Percentiles rank a stretch among this genome's conserved stretches.
Evolutionary conservation across 148 eudicot species (phyloP).

Genomic region (Chenopodium formosanum): DNA sequence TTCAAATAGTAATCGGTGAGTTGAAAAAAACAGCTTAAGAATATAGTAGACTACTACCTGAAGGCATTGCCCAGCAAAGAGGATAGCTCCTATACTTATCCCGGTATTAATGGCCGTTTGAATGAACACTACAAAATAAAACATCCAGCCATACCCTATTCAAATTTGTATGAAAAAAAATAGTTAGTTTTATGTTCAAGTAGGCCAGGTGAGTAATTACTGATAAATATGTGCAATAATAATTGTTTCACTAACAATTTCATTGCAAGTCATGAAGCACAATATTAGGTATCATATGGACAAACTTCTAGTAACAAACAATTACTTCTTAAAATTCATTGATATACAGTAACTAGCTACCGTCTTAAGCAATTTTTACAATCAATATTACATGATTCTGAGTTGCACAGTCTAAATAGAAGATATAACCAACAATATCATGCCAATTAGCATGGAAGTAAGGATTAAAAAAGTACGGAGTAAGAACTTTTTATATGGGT

Average conservation of each 20-base stretch:
- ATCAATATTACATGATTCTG: too few species aligned
- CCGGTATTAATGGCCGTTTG: conserved; percentile 96
- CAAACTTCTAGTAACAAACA: too few species aligned
- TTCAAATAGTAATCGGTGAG: not conserved
- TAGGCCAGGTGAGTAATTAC: too few species aligned
- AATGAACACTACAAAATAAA: conserved; percentile 75
- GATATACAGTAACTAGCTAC: too few species aligned
- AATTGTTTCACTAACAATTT: not conserved
- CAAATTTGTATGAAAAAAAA: not conserved
- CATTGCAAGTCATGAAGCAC: not conserved
- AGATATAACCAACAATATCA: too few species aligned
- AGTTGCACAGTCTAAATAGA: too few species aligned
- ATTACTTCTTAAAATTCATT: too few species aligned
- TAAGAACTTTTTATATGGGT: too few species aligned
- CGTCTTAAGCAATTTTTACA: too few species aligned
- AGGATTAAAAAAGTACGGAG: too few species aligned
- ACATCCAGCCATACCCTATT: conserved; percentile 92
- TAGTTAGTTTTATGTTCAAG: not conserved
- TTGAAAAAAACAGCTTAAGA: not conserved
- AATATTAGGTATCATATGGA: too few species aligned
- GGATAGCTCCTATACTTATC: conserved; percentile 68
- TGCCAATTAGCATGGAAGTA: too few species aligned
- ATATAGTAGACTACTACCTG: conserved; percentile 40
- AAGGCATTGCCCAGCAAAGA: conserved; percentile 86
- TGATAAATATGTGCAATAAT: not conserved